These are phyloP conservation scores for Trichoderma endophyticum DNA, from an alignment of 2,329 filamentous ascomycete species.

Conservation along the genomic window DNA sequence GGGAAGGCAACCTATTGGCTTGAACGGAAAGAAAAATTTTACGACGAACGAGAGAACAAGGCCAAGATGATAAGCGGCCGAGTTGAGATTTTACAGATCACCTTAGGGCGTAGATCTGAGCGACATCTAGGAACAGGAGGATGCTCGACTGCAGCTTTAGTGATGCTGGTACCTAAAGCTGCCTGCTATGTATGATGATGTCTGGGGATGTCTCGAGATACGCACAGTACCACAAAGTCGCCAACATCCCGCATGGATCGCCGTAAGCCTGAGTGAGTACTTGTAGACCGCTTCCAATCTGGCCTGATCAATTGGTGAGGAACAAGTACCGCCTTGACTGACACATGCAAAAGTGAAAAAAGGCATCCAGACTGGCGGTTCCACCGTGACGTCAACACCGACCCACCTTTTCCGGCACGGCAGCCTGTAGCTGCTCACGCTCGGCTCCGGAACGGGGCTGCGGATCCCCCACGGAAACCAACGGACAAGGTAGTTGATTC, in stretches of 20 bases:
- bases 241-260: background rate
- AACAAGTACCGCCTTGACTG: background rate
- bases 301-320: background rate
- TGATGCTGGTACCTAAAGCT: background rate
- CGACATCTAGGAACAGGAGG: background rate
- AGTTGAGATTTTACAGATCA: background rate
- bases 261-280: background rate
- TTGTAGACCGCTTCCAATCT: background rate
- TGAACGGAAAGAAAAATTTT: background rate
- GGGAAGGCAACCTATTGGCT: background rate
- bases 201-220: background rate
- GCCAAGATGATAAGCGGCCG: background rate
- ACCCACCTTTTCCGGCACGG: constrained; percentile 21
- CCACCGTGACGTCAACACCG: constrained; percentile 32
- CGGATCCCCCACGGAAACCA: background rate
- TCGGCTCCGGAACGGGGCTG: constrained; percentile 26
- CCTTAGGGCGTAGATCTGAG: background rate
- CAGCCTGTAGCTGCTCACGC: constrained; percentile 30
- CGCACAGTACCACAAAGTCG: background rate
- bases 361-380: background rate
- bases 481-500: background rate
- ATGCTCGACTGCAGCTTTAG: background rate
- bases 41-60: background rate
- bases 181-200: background rate
- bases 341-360: background rate